Percentiles rank a stretch among this genome's conserved stretches.
phyloP scores from a whole-genome alignment of 2,329 filamentous ascomycete genomes.

The Mollisia scopiformis region DNA sequence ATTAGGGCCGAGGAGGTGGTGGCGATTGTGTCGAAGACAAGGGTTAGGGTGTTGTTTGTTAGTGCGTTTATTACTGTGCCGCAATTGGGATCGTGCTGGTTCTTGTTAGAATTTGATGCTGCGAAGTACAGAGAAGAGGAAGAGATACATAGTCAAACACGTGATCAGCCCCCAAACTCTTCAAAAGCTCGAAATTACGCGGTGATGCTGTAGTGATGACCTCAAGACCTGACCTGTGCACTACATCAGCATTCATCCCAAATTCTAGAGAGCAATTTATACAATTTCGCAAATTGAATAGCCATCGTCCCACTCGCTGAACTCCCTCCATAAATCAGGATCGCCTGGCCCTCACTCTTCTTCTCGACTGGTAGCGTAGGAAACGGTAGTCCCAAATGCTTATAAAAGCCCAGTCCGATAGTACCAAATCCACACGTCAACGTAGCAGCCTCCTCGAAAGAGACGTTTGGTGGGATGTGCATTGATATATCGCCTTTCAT shows the following conservation, averaged over 20 bases:
- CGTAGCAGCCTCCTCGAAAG: slow-evolving; percentile 47
- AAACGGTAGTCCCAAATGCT: slow-evolving; percentile 32
- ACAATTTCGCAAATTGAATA: slow-evolving; percentile 36
- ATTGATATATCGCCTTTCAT: slow-evolving; percentile 43
- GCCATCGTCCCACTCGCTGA: slow-evolving; percentile 33
- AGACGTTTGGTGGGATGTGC: slow-evolving; percentile 46
- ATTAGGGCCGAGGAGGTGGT: slow-evolving; percentile 19
- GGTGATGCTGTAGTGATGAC: slow-evolving; percentile 47
- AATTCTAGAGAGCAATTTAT: slow-evolving; percentile 33
- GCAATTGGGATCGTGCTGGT: slow-evolving; percentile 40
- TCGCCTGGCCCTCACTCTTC: slow-evolving; percentile 16
- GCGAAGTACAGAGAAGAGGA: neutral
- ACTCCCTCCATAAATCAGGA: slow-evolving; percentile 39
- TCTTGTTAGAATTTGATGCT: neutral
- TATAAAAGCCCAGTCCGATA: slow-evolving; percentile 22
- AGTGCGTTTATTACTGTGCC: slow-evolving; percentile 46
- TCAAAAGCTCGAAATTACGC: slow-evolving; percentile 49
- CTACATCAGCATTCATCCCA: neutral
- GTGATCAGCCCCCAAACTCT: slow-evolving; percentile 47
- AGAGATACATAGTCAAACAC: slow-evolving; percentile 49
- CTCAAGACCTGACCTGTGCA: slow-evolving; percentile 20
- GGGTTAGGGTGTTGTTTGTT: slow-evolving; percentile 41
- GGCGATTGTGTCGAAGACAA: slow-evolving; percentile 27
- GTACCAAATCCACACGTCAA: slow-evolving; percentile 21
- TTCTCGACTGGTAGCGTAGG: slow-evolving; percentile 8